phyloP scores from a whole-genome alignment of 441 rosid genomes.

The Hypseocharis bilobata region DNA sequence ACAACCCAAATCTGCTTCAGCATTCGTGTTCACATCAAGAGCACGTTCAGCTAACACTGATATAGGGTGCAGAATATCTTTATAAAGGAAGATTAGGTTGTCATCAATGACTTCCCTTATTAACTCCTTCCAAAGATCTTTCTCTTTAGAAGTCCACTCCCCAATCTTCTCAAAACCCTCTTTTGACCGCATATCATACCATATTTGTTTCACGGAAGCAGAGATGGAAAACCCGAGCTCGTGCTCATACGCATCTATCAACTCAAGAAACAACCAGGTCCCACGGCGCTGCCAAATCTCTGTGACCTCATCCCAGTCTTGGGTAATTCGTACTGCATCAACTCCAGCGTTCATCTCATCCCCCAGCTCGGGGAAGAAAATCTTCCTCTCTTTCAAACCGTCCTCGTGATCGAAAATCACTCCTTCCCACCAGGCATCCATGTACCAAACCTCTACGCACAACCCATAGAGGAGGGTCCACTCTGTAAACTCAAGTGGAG shows the following conservation, averaged over 20 bases:
- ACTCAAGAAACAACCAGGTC: constrained; percentile 53
- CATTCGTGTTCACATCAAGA: constrained; percentile 11
- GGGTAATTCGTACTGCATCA: constrained; percentile 41
- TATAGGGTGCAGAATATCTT: background rate
- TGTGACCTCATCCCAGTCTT: constrained; percentile 51
- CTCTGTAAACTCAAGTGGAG: constrained; percentile 23
- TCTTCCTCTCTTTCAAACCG: constrained; percentile 38
- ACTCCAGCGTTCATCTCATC: constrained; percentile 38
- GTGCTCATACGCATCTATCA: constrained; percentile 37
- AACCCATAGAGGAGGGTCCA: constrained; percentile 37
- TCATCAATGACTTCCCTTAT: constrained; percentile 39
- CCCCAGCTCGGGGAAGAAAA: constrained; percentile 76
- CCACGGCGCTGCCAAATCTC: constrained; percentile 53
- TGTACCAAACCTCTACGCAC: constrained; percentile 50
- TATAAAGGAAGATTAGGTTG: constrained; percentile 21
- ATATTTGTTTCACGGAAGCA: constrained; percentile 52
- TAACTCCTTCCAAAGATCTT: constrained; percentile 43
- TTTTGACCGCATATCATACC: constrained; percentile 60
- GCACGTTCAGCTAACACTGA: constrained; percentile 17
- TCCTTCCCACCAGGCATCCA: constrained; percentile 86
- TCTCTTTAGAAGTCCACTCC: constrained; percentile 49
- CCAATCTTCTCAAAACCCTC: constrained; percentile 30
- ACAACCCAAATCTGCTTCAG: constrained; percentile 17
- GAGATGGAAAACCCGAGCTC: constrained; percentile 30
- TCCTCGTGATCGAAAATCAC: constrained; percentile 47